Percentiles rank a stretch among this genome's conserved stretches.
phyloP scores from a whole-genome alignment of 73 alveolate species.

The Paramecium primaurelia region DNA sequence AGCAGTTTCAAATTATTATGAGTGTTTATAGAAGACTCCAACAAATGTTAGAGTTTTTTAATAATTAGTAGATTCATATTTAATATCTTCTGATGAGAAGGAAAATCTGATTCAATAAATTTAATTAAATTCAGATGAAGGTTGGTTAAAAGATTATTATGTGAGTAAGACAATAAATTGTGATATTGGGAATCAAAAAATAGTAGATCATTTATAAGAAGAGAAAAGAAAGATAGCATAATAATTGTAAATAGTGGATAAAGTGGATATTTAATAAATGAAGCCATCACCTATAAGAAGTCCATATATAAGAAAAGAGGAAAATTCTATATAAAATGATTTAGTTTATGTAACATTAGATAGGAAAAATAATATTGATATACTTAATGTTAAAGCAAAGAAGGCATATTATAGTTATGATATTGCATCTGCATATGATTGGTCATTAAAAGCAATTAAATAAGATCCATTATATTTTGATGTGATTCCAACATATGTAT shows the following conservation, averaged over 20 bases:
- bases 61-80: slow-evolving; percentile 41
- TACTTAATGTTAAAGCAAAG: slow-evolving; percentile 91
- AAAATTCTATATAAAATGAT: neutral
- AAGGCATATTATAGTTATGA: slow-evolving; percentile 85
- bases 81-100: slow-evolving; percentile 48
- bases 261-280: slow-evolving; percentile 50
- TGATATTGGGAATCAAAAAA: neutral
- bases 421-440: slow-evolving; percentile 87
- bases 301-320: slow-evolving; percentile 47
- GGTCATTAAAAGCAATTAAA: slow-evolving; percentile 81
- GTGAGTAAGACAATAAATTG: neutral
- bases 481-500: slow-evolving; percentile 91
- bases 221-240: slow-evolving; percentile 1
- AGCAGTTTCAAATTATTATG: slow-evolving; percentile 54
- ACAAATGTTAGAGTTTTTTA: slow-evolving; percentile 59
- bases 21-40: slow-evolving; percentile 50
- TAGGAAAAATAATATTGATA: slow-evolving; percentile 77
- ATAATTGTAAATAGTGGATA: neutral
- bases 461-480: slow-evolving; percentile 89
- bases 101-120: neutral
- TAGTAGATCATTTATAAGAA: slow-evolving; percentile 15
- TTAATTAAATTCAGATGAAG: slow-evolving; percentile 18
- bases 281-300: slow-evolving; percentile 32
- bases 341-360: slow-evolving; percentile 74
- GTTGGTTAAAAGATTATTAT: slow-evolving; percentile 63